A percentile compares a stretch with the other conserved stretches of the same genome.
phyloP scores from a whole-genome alignment of 768 basidiomycete genomes.

The Rhizopogon salebrosus region DNA sequence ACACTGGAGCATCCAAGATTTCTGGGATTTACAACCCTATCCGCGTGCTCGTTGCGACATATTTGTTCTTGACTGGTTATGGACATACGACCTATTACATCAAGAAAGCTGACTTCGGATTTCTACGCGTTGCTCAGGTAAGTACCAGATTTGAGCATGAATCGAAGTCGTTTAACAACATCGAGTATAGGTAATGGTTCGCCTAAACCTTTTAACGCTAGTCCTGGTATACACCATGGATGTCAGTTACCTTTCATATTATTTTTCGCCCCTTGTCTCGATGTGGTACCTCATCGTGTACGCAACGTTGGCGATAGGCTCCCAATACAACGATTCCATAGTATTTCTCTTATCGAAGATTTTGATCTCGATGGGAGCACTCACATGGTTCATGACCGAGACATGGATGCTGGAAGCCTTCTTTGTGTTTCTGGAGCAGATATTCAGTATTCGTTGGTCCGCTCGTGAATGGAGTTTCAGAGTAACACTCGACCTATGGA shows the following conservation, averaged over 20 bases:
- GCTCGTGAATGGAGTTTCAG: constrained; percentile 87
- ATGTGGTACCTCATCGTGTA: constrained; percentile 90
- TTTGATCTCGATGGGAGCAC: constrained; percentile 51
- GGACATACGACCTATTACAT: constrained; percentile 86
- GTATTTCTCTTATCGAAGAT: constrained; percentile 70
- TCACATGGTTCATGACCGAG: constrained; percentile 64
- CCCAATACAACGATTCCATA: constrained; percentile 66
- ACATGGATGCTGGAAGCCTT: constrained; percentile 56
- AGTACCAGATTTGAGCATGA: constrained; percentile 9
- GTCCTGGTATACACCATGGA: constrained; percentile 86
- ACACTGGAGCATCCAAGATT: constrained; percentile 82
- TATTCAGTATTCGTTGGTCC: constrained; percentile 80
- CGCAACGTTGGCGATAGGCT: constrained; percentile 66
- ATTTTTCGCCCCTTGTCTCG: constrained; percentile 86
- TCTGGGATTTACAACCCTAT: constrained; percentile 93
- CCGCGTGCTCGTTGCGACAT: constrained; percentile 82
- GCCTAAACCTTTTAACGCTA: constrained; percentile 80
- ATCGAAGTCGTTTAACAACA: constrained; percentile 4
- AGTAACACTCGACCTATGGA: constrained; percentile 82
- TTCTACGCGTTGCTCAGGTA: constrained; percentile 70
- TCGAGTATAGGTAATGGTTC: constrained; percentile 56
- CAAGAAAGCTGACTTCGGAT: constrained; percentile 84
- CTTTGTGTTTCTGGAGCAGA: constrained; percentile 57
- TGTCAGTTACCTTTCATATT: constrained; percentile 87
- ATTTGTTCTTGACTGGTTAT: constrained; percentile 93